These are phyloP conservation scores for Vitis hybrid DNA, from an alignment of 177 flowering plant genomes.

Conservation along the genomic window DNA sequence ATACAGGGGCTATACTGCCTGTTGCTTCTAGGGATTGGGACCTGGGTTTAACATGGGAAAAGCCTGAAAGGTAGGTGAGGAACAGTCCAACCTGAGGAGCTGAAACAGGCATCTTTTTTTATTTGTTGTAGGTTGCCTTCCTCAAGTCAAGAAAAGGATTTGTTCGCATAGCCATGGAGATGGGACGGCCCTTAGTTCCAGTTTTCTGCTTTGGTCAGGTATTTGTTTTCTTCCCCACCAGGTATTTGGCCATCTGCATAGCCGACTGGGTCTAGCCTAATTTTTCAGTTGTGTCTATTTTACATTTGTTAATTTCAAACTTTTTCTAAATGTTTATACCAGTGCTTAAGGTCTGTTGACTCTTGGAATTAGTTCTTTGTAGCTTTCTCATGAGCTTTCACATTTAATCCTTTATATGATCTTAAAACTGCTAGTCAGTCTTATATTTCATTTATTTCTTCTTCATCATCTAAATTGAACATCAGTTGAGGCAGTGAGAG, in stretches of 20 bases:
- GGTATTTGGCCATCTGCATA: not conserved
- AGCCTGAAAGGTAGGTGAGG: too few species aligned
- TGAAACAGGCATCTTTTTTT: not conserved
- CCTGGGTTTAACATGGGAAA: too few species aligned
- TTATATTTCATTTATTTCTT: too few species aligned
- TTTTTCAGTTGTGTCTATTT: not conserved
- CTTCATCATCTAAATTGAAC: too few species aligned
- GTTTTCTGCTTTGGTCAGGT: slow-evolving; percentile 96
- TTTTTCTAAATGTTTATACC: not conserved
- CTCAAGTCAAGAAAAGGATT: slow-evolving; percentile 81
- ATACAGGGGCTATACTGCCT: too few species aligned
- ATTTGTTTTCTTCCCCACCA: not conserved
- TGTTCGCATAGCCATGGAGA: slow-evolving; percentile 83
- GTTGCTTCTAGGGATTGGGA: too few species aligned
- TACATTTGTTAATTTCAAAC: not conserved
- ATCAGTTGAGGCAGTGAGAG: too few species aligned
- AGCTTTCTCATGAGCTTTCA: too few species aligned
- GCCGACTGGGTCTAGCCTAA: not conserved
- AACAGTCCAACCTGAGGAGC: too few species aligned
- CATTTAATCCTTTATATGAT: too few species aligned
- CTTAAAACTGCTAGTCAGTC: not conserved
- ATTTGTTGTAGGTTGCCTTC: slow-evolving; percentile 52
- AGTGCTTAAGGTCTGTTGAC: too few species aligned
- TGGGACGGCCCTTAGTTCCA: slow-evolving; percentile 78
- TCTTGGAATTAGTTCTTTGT: too few species aligned